A percentile compares a stretch with the other conserved stretches of the same genome.
Evolutionary conservation across 208 protist genomes (phyloP).

Genomic region (Crithidia bombi): DNA sequence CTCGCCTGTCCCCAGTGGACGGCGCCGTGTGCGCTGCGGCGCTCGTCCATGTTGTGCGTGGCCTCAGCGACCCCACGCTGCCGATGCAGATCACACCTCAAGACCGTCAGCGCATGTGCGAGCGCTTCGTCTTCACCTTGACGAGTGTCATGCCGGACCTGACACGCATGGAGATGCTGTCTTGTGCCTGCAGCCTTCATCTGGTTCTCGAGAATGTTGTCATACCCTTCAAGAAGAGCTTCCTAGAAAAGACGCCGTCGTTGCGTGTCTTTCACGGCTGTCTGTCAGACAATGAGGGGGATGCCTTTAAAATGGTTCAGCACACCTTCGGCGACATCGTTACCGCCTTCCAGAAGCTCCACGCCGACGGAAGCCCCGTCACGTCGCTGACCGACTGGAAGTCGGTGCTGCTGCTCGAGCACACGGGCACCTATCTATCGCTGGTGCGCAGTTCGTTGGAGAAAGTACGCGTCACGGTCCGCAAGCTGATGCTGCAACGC

Average conservation of each 20-base stretch:
- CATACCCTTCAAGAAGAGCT: conserved; percentile 59
- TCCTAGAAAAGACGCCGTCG: conserved; percentile 20
- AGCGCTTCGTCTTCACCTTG: conserved; percentile 35
- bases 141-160: conserved; percentile 34
- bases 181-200: conserved; percentile 39
- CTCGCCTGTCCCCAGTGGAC: conserved; percentile 59
- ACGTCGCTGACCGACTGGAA: conserved; percentile 48
- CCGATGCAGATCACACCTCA: conserved; percentile 15
- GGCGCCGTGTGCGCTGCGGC: conserved; percentile 48
- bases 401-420: conserved; percentile 36
- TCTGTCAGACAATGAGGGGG: conserved; percentile 41
- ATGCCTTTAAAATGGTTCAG: conserved; percentile 50
- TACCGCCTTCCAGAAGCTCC: conserved; percentile 28
- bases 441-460: conserved; percentile 42
- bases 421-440: conserved; percentile 18
- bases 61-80: conserved; percentile 18
- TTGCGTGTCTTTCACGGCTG: conserved; percentile 9
- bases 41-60: conserved; percentile 44
- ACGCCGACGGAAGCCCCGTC: conserved; percentile 16
- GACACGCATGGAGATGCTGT: conserved; percentile 34
- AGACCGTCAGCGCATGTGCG: conserved; percentile 35
- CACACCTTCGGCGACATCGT: conserved; percentile 45
- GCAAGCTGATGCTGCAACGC: conserved; percentile 6
- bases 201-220: conserved; percentile 45
- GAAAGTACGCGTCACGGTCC: conserved; percentile 21